Evolutionary conservation across 331 rosid genomes (phyloP).

Genomic region (Acacia concinna): DNA sequence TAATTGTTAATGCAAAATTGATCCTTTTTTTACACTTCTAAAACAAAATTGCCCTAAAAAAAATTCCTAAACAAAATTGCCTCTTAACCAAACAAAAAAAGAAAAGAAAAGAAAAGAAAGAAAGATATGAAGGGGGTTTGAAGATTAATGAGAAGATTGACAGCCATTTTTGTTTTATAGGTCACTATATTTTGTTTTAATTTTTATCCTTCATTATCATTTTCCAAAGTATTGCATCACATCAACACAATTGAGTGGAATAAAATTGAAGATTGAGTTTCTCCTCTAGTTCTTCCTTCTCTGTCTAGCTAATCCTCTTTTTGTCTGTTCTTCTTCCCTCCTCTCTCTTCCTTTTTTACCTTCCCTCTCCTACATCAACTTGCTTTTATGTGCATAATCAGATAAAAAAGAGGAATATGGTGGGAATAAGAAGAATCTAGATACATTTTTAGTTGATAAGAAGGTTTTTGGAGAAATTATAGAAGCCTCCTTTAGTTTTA

Average conservation of each 20-base stretch:
- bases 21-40: too few species aligned
- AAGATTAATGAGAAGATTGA: too few species aligned
- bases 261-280: too few species aligned
- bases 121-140: not conserved
- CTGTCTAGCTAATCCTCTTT: too few species aligned
- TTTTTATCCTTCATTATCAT: not conserved
- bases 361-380: not conserved
- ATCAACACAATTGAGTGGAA: too few species aligned
- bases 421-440: not conserved
- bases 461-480: not conserved
- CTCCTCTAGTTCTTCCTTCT: too few species aligned
- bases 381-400: not conserved
- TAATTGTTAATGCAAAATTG: too few species aligned
- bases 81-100: too few species aligned
- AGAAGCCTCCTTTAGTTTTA: slow-evolving; percentile 6
- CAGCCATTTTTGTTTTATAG: too few species aligned
- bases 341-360: not conserved
- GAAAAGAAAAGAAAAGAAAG: too few species aligned
- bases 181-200: not conserved
- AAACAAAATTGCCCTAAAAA: too few species aligned
- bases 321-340: not conserved
- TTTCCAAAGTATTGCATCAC: not conserved
- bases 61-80: too few species aligned
- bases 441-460: slow-evolving; percentile 1
- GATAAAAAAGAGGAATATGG: not conserved